Evolutionary conservation across 192 early-diverging fungal genomes (phyloP).

Genomic region (Haplosporangium gracile): DNA sequence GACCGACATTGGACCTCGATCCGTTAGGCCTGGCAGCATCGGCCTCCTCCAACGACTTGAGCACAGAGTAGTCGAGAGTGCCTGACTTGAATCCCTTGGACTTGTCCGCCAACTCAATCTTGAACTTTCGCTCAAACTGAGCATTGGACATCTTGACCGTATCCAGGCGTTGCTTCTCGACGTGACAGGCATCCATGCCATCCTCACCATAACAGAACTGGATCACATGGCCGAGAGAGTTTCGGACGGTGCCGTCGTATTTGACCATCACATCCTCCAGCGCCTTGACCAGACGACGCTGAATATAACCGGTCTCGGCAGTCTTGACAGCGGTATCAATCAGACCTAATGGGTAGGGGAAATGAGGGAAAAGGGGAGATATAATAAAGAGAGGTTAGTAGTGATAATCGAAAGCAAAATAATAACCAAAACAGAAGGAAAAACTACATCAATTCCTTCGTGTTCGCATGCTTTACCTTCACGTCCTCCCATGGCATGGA

Average conservation of each 20-base stretch:
- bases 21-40: constrained; percentile 58
- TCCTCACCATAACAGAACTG: constrained; percentile 99
- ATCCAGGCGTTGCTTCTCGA: constrained; percentile 86
- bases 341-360: constrained; percentile 69
- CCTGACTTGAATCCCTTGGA: constrained; percentile 75
- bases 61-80: constrained; percentile 77
- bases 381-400: not conserved
- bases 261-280: constrained; percentile 98
- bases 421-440: not conserved
- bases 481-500: constrained; percentile 99
- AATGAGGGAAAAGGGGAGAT: not conserved
- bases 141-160: constrained; percentile 76
- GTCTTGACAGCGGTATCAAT: constrained; percentile 99
- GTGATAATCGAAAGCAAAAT: not conserved
- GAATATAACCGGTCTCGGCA: constrained; percentile 99
- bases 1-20: not conserved
- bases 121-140: constrained; percentile 84
- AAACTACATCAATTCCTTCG: not conserved
- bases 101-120: constrained; percentile 83
- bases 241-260: constrained; percentile 97
- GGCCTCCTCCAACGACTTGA: constrained; percentile 82
- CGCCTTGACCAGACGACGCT: constrained; percentile 98
- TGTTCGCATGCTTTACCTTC: constrained; percentile 69
- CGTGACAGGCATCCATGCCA: constrained; percentile 94
- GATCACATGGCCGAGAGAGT: constrained; percentile 92